Percentiles rank a stretch among this genome's conserved stretches.
Conservation (phyloP, 352 stramenopile genomes). For the Hyaloperonospora brassicae region DNA sequence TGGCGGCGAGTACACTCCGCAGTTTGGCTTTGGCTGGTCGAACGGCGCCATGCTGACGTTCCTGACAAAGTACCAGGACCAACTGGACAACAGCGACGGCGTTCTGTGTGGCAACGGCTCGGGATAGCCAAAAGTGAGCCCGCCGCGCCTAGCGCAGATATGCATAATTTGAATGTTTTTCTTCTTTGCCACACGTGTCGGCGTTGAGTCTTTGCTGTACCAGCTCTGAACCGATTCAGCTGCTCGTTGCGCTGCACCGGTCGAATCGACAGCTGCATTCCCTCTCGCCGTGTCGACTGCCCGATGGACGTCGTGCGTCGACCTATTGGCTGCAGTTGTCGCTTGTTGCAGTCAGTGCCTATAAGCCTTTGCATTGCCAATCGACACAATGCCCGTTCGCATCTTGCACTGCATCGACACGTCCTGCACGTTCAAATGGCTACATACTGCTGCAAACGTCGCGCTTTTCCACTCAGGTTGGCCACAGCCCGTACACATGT, state of each 20-base stretch:
- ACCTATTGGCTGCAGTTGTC: constrained; percentile 9
- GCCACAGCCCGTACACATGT: constrained; percentile 26
- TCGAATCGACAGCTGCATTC: neutral
- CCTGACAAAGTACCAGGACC: constrained; percentile 58
- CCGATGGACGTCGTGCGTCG: constrained; percentile 5
- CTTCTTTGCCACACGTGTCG: too few relatives aligned
- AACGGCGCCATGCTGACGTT: constrained; percentile 80
- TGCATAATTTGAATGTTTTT: too few relatives aligned
- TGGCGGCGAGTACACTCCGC: constrained; percentile 80
- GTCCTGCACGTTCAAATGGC: constrained; percentile 39
- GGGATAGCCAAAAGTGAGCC: too few relatives aligned
- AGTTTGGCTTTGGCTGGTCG: constrained; percentile 83
- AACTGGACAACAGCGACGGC: constrained; percentile 4
- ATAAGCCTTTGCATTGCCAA: constrained; percentile 33
- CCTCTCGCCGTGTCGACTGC: constrained; percentile 1
- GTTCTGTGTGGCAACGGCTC: neutral
- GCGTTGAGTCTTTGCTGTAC: neutral
- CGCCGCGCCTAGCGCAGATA: neutral
- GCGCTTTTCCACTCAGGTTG: constrained; percentile 46
- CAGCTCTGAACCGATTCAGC: constrained; percentile 15
- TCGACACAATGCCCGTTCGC: constrained; percentile 41
- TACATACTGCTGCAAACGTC: constrained; percentile 43
- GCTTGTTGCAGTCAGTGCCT: constrained; percentile 8
- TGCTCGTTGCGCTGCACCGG: constrained; percentile 7
- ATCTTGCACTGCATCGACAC: constrained; percentile 21